These are phyloP conservation scores for Areca catechu DNA, from an alignment of 176 grass and related monocot species.

Conservation along the genomic window DNA sequence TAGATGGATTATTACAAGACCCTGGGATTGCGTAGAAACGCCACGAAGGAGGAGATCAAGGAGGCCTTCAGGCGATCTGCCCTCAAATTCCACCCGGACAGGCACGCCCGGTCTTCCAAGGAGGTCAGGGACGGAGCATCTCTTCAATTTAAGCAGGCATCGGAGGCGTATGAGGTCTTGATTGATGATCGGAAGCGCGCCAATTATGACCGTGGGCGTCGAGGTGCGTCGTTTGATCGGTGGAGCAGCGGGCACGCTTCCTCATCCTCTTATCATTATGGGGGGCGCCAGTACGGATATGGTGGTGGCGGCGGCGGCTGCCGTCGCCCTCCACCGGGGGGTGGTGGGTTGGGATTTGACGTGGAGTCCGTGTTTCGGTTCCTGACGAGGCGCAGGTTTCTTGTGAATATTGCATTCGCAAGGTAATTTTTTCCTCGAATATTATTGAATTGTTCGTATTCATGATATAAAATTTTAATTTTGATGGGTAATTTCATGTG, in stretches of 20 bases:
- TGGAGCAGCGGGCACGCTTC: constrained; percentile 10
- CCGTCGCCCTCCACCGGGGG: constrained; percentile 15
- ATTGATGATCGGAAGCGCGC: constrained; percentile 42
- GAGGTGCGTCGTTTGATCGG: constrained; percentile 10
- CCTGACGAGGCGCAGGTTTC: constrained; percentile 41
- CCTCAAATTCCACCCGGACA: constrained; percentile 57
- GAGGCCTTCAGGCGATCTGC: constrained; percentile 49
- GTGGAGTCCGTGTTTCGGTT: constrained; percentile 35
- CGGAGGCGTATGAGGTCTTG: constrained; percentile 59
- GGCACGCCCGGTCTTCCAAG: constrained; percentile 40
- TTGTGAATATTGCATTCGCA: constrained; percentile 14
- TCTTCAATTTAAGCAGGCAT: constrained; percentile 47
- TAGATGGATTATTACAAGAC: constrained; percentile 54
- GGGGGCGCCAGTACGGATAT: constrained; percentile 5
- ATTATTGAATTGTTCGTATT: background rate
- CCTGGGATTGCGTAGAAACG: constrained; percentile 35
- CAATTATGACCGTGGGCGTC: constrained; percentile 29
- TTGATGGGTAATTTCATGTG: too few species aligned
- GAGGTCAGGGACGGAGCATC: constrained; percentile 30
- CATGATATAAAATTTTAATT: too few species aligned
- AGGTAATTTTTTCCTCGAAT: constrained; percentile 2
- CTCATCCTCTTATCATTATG: constrained; percentile 1
- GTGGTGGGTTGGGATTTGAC: constrained; percentile 22
- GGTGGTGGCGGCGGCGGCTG: constrained; percentile 22
- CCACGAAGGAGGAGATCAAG: constrained; percentile 69